Conservation (phyloP, 2,329 filamentous ascomycete species). For the Alternaria arborescens region DNA sequence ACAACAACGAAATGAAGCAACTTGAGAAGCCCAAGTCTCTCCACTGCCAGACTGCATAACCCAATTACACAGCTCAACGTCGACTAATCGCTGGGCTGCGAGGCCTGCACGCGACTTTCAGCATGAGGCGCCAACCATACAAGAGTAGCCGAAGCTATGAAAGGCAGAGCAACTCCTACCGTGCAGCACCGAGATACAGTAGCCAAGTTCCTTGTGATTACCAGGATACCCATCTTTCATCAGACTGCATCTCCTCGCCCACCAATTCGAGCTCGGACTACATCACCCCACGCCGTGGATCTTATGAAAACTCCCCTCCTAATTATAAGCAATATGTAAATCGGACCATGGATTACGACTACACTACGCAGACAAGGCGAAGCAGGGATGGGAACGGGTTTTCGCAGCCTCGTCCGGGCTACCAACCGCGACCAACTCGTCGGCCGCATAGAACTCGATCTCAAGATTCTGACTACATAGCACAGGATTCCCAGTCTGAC, state of each 20-base stretch:
- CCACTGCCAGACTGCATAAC: not conserved
- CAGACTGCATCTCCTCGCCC: conserved; percentile 15
- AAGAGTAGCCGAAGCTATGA: conserved; percentile 4
- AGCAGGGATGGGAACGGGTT: not conserved
- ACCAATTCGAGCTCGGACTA: conserved; percentile 9
- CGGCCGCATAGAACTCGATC: conserved; percentile 3
- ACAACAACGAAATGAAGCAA: conserved; percentile 11
- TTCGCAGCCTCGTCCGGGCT: not conserved
- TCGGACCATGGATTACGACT: conserved; percentile 5
- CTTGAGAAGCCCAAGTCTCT: conserved; percentile 1
- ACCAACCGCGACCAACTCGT: not conserved
- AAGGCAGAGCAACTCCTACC: not conserved
- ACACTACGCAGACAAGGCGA: conserved; percentile 7
- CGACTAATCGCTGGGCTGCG: not conserved
- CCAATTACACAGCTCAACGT: conserved; percentile 9
- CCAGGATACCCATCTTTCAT: conserved; percentile 8
- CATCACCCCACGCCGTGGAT: conserved; percentile 7
- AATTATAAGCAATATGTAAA: not conserved
- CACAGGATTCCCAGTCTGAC: conserved; percentile 5
- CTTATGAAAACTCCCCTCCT: not conserved
- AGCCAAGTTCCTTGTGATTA: conserved; percentile 1
- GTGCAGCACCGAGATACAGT: not conserved
- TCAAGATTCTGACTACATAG: conserved; percentile 9
- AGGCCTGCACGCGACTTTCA: not conserved
- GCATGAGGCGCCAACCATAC: conserved; percentile 12